phyloP scores from a whole-genome alignment of 495 filamentous ascomycete genomes.

The Trichocladium antarcticum region DNA sequence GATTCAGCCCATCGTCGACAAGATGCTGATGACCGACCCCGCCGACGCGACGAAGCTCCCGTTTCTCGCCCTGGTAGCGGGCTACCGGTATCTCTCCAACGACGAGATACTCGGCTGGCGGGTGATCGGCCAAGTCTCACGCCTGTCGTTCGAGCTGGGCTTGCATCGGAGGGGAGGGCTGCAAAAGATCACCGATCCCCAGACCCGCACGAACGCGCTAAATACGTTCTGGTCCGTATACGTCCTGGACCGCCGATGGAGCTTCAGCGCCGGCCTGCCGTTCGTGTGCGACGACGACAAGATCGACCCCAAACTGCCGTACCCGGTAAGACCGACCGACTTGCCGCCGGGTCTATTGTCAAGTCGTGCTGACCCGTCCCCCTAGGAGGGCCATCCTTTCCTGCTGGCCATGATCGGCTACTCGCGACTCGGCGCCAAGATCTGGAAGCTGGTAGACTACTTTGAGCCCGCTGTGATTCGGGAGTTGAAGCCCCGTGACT shows the following conservation, averaged over 20 bases:
- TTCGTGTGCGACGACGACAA: constrained; percentile 75
- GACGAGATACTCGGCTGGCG: constrained; percentile 75
- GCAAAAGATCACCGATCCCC: constrained; percentile 49
- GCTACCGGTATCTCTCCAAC: constrained; percentile 73
- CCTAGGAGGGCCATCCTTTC: constrained; percentile 59
- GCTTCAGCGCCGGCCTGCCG: constrained; percentile 67
- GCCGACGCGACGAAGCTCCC: constrained; percentile 58
- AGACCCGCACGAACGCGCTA: constrained; percentile 50
- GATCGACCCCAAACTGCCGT: constrained; percentile 65
- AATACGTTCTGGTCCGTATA: constrained; percentile 74
- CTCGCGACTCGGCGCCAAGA: constrained; percentile 62
- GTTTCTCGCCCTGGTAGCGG: constrained; percentile 64
- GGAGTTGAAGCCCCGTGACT: constrained; percentile 48
- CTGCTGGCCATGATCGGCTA: constrained; percentile 69
- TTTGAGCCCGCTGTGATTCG: constrained; percentile 42
- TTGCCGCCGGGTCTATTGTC: no score
- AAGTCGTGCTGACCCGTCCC: neutral
- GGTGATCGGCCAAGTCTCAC: constrained; percentile 60
- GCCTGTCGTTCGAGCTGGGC: constrained; percentile 70
- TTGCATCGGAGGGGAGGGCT: constrained; percentile 66
- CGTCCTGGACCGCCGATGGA: constrained; percentile 70
- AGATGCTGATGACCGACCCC: constrained; percentile 52
- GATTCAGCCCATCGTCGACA: constrained; percentile 57
- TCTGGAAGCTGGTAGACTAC: constrained; percentile 59
- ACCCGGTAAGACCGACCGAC: constrained; percentile 51